Evolutionary conservation across 2,329 filamentous ascomycete species (phyloP), one percentile per base, ranked within the genome.

Genomic region (Aplosporella prunicola): DNA sequence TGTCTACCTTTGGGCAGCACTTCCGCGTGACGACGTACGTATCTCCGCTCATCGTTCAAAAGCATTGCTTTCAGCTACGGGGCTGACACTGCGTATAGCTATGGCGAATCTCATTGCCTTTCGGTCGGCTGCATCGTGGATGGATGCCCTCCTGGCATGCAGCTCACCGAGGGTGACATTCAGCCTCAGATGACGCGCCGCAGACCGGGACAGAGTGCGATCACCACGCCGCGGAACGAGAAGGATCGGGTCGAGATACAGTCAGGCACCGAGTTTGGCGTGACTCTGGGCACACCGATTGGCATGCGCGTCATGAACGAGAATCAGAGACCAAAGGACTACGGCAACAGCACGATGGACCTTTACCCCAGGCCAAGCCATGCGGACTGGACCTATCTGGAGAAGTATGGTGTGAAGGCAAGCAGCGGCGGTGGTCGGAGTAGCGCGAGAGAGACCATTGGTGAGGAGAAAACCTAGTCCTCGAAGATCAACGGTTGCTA

Each of bases 321-420:
- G 68, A 88, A 96, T 60, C 86, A 94, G 58, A 71, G 89, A 45
- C 89, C 88, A 24, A 79, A 85, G 57, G 91, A 98, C 68, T 96
- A 96, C 63, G 83, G 83, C 40, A 76, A 78, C 63, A 75, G 77
- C 57, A 94, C 88, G 20, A 95, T 95, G 76, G 85, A 96, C 62
- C 66, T 78, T 45, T 96, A 82, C 71, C 91, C 91, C 4, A 76
- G 91, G 35, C 91, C 89, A 23, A 86, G 79, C 57, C 91, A 96
- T 64, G 89, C 91, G 43, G 89, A 96, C 64, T 95, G 82, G 76
- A 96, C 91, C 43, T 96, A 96, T 66, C 72, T 94, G 43, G 84
- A 94, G 62, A 96, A 96, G 67, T 98, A 98, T 61, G 89, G 89
- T 40, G 79, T 93, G 50, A 93, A 93, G 69, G 87, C 91, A 24